These are phyloP conservation scores for Intubia oerlemansii DNA, from an alignment of 2,329 filamentous ascomycete genomes.

Conservation along the genomic window DNA sequence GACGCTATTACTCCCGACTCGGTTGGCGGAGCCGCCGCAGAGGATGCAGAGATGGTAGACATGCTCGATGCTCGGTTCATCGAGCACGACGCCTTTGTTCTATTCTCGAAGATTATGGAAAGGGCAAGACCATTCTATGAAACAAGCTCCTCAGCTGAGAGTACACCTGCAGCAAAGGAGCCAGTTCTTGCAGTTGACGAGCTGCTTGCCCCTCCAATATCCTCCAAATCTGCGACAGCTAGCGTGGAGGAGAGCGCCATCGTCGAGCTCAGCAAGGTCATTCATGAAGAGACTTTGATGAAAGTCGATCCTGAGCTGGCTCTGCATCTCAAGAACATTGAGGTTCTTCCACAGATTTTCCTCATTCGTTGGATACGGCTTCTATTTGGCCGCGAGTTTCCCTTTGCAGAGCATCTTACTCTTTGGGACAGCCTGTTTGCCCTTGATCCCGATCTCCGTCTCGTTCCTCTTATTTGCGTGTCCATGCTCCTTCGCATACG, in stretches of 20 bases:
- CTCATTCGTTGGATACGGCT: slow-evolving; percentile 90
- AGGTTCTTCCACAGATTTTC: slow-evolving; percentile 91
- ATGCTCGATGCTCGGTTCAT: slow-evolving; percentile 53
- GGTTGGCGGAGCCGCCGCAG: slow-evolving; percentile 10
- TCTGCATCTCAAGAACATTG: slow-evolving; percentile 57
- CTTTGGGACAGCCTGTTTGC: slow-evolving; percentile 89
- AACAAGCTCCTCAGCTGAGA: slow-evolving; percentile 28
- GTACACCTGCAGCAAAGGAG: slow-evolving; percentile 10
- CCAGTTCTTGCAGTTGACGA: background rate
- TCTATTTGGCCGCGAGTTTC: slow-evolving; percentile 81
- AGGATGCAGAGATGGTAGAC: slow-evolving; percentile 35
- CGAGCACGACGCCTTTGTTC: slow-evolving; percentile 75
- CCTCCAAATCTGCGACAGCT: too few relatives aligned
- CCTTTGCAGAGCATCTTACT: slow-evolving; percentile 61
- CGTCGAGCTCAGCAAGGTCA: slow-evolving; percentile 64
- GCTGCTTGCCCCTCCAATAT: background rate
- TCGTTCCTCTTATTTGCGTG: slow-evolving; percentile 81
- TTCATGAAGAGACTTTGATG: slow-evolving; percentile 64
- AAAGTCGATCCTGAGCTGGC: slow-evolving; percentile 23
- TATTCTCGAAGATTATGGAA: slow-evolving; percentile 80
- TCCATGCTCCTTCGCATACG: slow-evolving; percentile 83
- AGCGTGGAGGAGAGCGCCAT: slow-evolving; percentile 37
- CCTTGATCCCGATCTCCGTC: slow-evolving; percentile 55
- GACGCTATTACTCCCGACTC: slow-evolving; percentile 39
- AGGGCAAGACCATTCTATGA: slow-evolving; percentile 76